Evolutionary conservation across 257 asterid genomes (phyloP).

Genomic region (Ehretia macrophylla): DNA sequence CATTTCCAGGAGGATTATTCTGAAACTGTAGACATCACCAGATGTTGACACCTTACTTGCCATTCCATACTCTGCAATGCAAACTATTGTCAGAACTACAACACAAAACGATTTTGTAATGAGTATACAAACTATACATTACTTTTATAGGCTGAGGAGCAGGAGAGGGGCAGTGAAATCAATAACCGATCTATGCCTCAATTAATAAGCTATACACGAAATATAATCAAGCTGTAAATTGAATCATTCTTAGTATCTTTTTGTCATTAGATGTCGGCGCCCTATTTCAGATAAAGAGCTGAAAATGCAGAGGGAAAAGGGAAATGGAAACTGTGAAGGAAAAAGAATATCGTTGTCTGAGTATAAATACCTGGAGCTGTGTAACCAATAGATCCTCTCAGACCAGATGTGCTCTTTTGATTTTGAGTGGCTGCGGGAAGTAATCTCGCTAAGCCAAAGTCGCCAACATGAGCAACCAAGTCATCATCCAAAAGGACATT

Average conservation of each 20-base stretch:
- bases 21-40: constrained; percentile 38
- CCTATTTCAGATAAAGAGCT: too few species aligned
- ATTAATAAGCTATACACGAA: too few species aligned
- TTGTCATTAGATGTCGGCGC: too few species aligned
- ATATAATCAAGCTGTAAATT: too few species aligned
- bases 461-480: constrained; percentile 25
- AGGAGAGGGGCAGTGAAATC: too few species aligned
- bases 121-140: not conserved
- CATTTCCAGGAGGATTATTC: constrained; percentile 32
- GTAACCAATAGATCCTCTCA: constrained; percentile 31
- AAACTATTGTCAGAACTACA: not conserved
- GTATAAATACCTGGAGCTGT: constrained; percentile 29
- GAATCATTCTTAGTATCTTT: too few species aligned
- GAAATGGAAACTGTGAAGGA: not conserved
- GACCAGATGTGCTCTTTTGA: constrained; percentile 10
- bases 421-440: constrained; percentile 11
- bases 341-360: not conserved
- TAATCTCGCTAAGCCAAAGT: constrained; percentile 31
- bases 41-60: constrained; percentile 19
- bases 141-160: not conserved
- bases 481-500: constrained; percentile 29
- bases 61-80: constrained; percentile 31
- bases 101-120: not conserved
- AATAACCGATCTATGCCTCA: too few species aligned
- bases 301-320: not conserved